Base-by-base conservation (phyloP, 2,329 filamentous ascomycete genomes). In the Lojkania enalia region DNA sequence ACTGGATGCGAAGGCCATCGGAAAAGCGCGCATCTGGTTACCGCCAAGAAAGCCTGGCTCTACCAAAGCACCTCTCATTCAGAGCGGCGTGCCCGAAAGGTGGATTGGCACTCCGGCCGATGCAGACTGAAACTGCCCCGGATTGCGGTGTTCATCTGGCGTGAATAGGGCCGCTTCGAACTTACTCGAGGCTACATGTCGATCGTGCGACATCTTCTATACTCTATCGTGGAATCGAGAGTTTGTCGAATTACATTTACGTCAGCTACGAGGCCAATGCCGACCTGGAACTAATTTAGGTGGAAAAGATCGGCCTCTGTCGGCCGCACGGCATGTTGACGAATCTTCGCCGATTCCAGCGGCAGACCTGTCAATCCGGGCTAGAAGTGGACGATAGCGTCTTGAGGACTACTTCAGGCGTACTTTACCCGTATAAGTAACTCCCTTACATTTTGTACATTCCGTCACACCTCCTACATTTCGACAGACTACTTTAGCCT, bases 21-120 rank as follows among this genome's bases (percentile, higher is more conserved):
- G 81, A 15, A 73, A 76, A 51, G 82, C 82, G 19, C 76, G 75
- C 44, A 74, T 84, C 48, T 84, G 80, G 79, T 65, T 85, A 33
- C 82, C 82, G 27, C 81, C 82, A 33, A 74, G 82, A 49, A 71
- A 74, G 52, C 42, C 54, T 21, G 61, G 55, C 39, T 49, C 62
- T 11, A 19, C 6, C 19, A 60, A 54, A 51, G 45, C 61, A 51
- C 51, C 60, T 52, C 48, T 60, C 40, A 45, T 41, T 51, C 54
- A 56, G 30, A 47, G 57, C 44, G 48, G 58, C 40, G 66, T 71
- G 46, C 69, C 69, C 35, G 44, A 56, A 35, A 57, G 70, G 53
- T 73, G 70, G 70, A 45, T 63, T 42, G 65, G 61, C 19, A 48
- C 60, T 37, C 39, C 49, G 9, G 60, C 53, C 13, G 50, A 54